Conservation (phyloP, 129 eudicot genomes). For the Logfia minima region DNA sequence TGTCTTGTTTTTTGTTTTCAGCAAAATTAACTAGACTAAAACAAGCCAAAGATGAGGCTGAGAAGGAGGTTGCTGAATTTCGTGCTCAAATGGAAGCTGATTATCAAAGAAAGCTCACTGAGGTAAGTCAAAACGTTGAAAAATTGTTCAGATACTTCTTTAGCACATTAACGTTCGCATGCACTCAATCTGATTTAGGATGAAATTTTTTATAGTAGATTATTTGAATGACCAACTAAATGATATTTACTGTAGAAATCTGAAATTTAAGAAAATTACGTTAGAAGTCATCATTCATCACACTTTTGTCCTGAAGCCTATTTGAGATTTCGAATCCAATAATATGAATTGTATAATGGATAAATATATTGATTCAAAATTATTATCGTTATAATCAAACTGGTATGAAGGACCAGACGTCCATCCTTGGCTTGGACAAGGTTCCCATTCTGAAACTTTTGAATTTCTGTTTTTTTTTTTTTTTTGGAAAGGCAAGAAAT, state of each 20-base stretch:
- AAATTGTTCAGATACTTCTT: not conserved
- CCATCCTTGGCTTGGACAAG: not conserved
- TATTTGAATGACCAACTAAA: not conserved
- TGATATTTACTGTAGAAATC: not conserved
- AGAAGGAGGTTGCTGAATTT: slow-evolving; percentile 78
- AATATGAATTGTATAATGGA: not conserved
- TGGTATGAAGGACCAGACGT: not conserved
- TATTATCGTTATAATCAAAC: not conserved
- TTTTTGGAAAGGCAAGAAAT: no score
- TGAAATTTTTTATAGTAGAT: not conserved
- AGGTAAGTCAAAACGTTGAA: slow-evolving; percentile 42
- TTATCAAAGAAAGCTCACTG: slow-evolving; percentile 70
- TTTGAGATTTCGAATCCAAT: not conserved
- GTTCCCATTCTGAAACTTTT: not conserved
- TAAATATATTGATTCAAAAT: not conserved
- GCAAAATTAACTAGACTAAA: slow-evolving; percentile 80
- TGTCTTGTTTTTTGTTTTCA: slow-evolving; percentile 22
- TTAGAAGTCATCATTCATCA: not conserved
- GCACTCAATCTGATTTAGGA: not conserved
- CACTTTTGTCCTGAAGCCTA: not conserved
- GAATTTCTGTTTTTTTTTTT: not conserved
- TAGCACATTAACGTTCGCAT: not conserved
- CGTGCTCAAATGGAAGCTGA: slow-evolving; percentile 91
- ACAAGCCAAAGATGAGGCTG: slow-evolving; percentile 94
- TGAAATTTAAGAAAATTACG: not conserved